Conservation (phyloP, 2,329 filamentous ascomycete genomes). For the Colletotrichum musae region DNA sequence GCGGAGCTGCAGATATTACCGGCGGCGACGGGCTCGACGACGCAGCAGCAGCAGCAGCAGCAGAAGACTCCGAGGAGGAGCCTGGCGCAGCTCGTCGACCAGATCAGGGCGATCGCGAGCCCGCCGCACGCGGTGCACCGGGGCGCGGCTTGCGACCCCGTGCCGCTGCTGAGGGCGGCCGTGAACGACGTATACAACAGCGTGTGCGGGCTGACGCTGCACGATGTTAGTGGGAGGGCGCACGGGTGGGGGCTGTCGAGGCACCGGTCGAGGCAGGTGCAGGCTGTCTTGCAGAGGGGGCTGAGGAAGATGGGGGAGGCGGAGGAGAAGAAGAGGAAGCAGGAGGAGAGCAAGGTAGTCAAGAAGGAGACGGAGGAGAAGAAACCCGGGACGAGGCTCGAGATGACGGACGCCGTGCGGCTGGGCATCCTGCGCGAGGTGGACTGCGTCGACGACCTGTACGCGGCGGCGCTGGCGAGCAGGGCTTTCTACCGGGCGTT, state of each 20-base stretch:
- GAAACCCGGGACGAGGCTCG: slow-evolving; percentile 19
- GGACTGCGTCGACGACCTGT: slow-evolving; percentile 58
- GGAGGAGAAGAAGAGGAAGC: neutral
- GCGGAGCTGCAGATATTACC: slow-evolving; percentile 60
- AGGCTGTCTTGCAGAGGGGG: slow-evolving; percentile 46
- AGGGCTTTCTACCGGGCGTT: slow-evolving; percentile 61
- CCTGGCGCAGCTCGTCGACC: slow-evolving; percentile 61
- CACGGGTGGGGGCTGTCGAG: slow-evolving; percentile 66
- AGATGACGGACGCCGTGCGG: slow-evolving; percentile 55
- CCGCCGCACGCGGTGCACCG: slow-evolving; percentile 58
- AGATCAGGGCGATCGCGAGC: slow-evolving; percentile 59
- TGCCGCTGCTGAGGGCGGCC: slow-evolving; percentile 61
- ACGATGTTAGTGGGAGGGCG: slow-evolving; percentile 62
- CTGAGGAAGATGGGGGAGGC: slow-evolving; percentile 1
- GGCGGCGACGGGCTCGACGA: no score
- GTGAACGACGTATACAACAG: slow-evolving; percentile 67
- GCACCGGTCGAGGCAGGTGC: slow-evolving; percentile 52
- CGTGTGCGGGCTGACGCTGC: slow-evolving; percentile 62
- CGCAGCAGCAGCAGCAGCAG: slow-evolving; percentile 19
- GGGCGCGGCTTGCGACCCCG: slow-evolving; percentile 65
- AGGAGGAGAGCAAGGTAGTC: no score
- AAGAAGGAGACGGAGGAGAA: neutral
- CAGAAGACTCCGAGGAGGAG: slow-evolving; percentile 53
- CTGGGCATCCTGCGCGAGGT: slow-evolving; percentile 58
- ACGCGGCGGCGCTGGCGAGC: slow-evolving; percentile 58